Evolutionary conservation across 345 rosid genomes (phyloP), one percentile per base, ranked within the genome.

Genomic region (Punica granatum): DNA sequence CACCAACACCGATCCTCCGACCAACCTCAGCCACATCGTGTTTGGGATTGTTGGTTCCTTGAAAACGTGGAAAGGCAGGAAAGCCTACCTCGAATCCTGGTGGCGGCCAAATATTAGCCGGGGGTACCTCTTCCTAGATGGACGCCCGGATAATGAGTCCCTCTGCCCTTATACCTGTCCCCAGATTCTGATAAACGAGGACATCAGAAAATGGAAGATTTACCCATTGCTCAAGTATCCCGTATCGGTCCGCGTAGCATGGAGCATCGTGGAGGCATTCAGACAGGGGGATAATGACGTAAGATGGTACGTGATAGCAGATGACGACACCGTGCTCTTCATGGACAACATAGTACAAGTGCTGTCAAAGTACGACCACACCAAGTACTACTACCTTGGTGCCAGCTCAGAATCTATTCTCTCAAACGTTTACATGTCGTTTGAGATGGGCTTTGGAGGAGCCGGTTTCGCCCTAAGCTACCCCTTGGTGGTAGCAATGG

Each of bases 381-480:
- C 62, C 0, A 65, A 76, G 60, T 77, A 80, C 48, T 43, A 71
- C 12, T 89, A 86, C 75, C 79, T 85, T 30, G 90, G 96, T 23
- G 68, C 70, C 42, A 75, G 39, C 41, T 84, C 88, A 1, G 92
- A 86, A 70, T 61, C 77, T 2, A 31, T 79, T 8, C 53, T 34
- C 41, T 75, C 85, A 2, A 86, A 85, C 53, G 49, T 18, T 33
- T 62, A 30, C 19, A 66, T 81, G 58, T 70, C 83, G 3, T 89
- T 85, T 32, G 77, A 79, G 1, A 89, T 89, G 96, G 92, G 73
- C 4, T 86, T 61, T 54, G 92, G 88, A 23, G 96, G 96, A 75
- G 88, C 72, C 59, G 92, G 96, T 21, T 85, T 77, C 69, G 96
- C 88, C 67, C 43, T 86, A 74, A 89, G 96, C 58, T 89, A 81